Base-by-base conservation (phyloP, 2,329 filamentous ascomycete genomes). In the Emydomyces testavorans region DNA sequence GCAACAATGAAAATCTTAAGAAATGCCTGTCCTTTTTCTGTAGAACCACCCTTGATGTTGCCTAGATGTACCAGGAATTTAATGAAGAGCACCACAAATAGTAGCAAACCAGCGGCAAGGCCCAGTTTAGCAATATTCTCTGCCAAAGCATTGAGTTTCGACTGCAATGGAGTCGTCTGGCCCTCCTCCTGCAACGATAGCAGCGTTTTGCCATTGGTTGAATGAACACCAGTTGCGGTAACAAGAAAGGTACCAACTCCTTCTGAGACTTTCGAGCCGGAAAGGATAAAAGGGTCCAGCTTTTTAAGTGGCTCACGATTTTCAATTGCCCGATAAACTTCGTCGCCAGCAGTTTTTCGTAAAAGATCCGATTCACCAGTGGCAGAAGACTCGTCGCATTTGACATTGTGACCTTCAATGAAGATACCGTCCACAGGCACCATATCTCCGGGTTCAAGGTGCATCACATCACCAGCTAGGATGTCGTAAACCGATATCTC, bases 71-170 rank as follows among this genome's bases (percentile, higher is more conserved):
- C 53, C 15, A 84, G 64, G 60, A 88, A 90, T 57, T 85, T 83
- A 70, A 89, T 87, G 57, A 89, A 78, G 6, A 88, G 70, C 5
- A 88, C 82, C 42, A 87, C 69, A 59, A 90, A 90, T n/a, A 90
- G 72, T 7, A 89, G 65, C 13, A 85, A 66, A 46, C 83, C 85
- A 39, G 85, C 80, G 51, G 77, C 77, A 55, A 81, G 78, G 65
- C 81, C 81, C 35, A 84, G 72, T 59, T 84, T 84, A n/a, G 81
- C 81, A 56, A 90, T 87, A 58, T 87, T 83, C 57, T 86, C 84
- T 5, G 85, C 85, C 15, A 90, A 71, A 3, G 79, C 72, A 54
- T 88, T 87, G 50, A 90, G 70, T 63, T 88, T 89, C 2, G 76
- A 80, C 62, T 90, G 85, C 6, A 90, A 65, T 2, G 85, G 85